Percentiles rank a stretch among this genome's conserved stretches.
These are phyloP conservation scores for Stephania yunnanensis DNA, from an alignment of 164 flowering plant genomes.

Conservation along the genomic window DNA sequence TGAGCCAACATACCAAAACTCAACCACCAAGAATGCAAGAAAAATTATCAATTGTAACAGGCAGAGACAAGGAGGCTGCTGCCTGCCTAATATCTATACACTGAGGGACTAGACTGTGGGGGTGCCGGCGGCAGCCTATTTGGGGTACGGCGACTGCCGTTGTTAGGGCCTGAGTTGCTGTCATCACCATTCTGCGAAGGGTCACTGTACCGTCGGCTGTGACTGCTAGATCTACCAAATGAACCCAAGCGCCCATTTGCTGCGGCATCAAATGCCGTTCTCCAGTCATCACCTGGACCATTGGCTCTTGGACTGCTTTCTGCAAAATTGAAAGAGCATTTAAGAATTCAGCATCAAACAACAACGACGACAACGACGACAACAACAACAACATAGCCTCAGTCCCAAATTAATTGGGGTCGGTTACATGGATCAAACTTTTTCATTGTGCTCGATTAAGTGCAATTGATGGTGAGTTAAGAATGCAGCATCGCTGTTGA, in stretches of 20 bases:
- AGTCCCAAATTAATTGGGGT: no score
- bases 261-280: constrained; percentile 86
- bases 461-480: no score
- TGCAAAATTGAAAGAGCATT: constrained; percentile 21
- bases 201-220: constrained; percentile 66
- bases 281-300: constrained; percentile 76
- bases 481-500: background rate
- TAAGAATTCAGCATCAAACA: background rate
- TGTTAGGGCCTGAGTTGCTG: constrained; percentile 40
- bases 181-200: constrained; percentile 74
- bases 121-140: constrained; percentile 85
- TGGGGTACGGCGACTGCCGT: constrained; percentile 78
- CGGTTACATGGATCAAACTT: no score
- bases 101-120: constrained; percentile 49
- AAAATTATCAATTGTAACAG: background rate
- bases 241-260: constrained; percentile 56
- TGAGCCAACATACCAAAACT: background rate
- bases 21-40: constrained; percentile 13
- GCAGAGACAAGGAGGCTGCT: background rate
- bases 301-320: constrained; percentile 70
- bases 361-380: no score
- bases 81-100: constrained; percentile 54
- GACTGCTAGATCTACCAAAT: constrained; percentile 39
- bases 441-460: no score
- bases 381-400: no score